These are phyloP conservation scores for Casuarina equisetifolia DNA, from an alignment of 306 rosid genomes.

Conservation along the genomic window DNA sequence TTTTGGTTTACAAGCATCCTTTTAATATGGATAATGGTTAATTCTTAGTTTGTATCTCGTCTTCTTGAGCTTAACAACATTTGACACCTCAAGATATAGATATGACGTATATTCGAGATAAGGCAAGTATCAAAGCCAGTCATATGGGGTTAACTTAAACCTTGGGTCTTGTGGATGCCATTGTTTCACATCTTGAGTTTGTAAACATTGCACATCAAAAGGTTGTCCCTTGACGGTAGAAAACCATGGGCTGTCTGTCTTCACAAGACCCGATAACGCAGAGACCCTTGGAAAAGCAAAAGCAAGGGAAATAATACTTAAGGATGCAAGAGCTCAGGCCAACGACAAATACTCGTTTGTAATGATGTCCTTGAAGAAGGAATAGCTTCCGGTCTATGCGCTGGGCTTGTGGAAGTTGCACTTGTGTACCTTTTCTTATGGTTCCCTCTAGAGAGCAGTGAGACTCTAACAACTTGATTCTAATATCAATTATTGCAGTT, in stretches of 20 bases:
- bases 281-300: constrained; percentile 91
- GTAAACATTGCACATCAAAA: constrained; percentile 70
- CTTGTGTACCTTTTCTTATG: constrained; percentile 26
- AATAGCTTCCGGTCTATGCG: constrained; percentile 70
- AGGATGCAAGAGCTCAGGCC: constrained; percentile 71
- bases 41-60: too few relatives aligned
- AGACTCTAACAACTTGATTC: not conserved
- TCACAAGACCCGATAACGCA: constrained; percentile 67
- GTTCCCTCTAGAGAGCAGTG: constrained; percentile 9
- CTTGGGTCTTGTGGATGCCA: constrained; percentile 86
- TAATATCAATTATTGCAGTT: too few relatives aligned
- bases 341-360: constrained; percentile 89
- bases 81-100: too few relatives aligned
- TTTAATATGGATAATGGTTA: too few relatives aligned
- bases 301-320: constrained; percentile 85
- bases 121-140: constrained; percentile 57
- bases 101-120: too few relatives aligned
- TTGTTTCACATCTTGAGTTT: constrained; percentile 67
- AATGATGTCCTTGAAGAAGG: constrained; percentile 87
- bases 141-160: constrained; percentile 73
- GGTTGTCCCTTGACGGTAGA: constrained; percentile 54
- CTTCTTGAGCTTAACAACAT: too few relatives aligned
- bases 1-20: too few relatives aligned
- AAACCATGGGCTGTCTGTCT: constrained; percentile 90
- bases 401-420: constrained; percentile 89